These are phyloP conservation scores for Mimosa pudica DNA, from an alignment of 306 rosid genomes.

Conservation along the genomic window DNA sequence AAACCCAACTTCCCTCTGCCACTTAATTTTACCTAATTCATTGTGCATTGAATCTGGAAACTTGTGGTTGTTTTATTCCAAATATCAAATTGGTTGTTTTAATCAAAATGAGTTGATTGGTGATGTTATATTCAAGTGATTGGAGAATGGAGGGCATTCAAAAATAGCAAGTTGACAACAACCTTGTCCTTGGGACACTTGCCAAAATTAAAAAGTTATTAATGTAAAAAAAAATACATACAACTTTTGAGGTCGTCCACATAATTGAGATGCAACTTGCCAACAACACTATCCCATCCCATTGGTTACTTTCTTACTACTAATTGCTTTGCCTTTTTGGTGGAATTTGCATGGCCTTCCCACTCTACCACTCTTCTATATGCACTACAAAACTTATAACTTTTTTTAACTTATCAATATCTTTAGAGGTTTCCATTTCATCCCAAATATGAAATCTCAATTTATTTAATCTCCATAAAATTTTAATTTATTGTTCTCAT, in stretches of 20 bases:
- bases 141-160: not conserved
- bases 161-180: conserved; percentile 9
- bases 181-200: not conserved
- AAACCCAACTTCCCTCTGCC: not conserved
- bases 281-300: not conserved
- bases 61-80: not conserved
- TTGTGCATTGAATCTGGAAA: not conserved
- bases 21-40: not conserved
- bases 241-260: not conserved
- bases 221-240: not conserved
- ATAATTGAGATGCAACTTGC: not conserved
- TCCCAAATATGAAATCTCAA: no score
- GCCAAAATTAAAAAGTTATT: not conserved
- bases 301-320: not conserved
- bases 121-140: not conserved
- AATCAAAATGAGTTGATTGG: not conserved
- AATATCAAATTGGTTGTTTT: not conserved
- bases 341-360: not conserved
- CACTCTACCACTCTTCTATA: no score
- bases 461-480: no score
- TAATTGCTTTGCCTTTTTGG: not conserved
- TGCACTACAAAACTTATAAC: no score
- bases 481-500: no score
- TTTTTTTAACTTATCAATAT: no score
- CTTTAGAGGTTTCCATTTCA: no score